A percentile compares a stretch with the other conserved stretches of the same genome.
Evolutionary conservation across 352 stramenopile genomes (phyloP).

Genomic region (Phytophthora vignae): DNA sequence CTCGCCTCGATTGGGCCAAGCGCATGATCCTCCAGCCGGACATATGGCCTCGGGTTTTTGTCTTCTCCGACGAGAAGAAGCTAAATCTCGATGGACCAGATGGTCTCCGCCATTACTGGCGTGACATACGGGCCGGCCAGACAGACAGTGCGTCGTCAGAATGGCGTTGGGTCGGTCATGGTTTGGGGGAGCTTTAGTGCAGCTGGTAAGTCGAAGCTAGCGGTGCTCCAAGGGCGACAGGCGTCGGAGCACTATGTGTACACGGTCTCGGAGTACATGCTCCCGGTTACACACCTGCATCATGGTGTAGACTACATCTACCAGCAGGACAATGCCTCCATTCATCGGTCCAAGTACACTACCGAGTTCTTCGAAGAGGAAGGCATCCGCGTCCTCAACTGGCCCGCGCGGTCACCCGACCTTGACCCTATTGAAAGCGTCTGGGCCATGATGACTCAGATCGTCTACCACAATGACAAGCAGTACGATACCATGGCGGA

Average conservation of each 20-base stretch:
- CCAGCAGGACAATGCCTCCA: conserved; percentile 23
- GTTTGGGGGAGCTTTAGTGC: conserved; percentile 4
- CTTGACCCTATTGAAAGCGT: background rate
- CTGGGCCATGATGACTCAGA: background rate
- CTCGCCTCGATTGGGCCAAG: background rate
- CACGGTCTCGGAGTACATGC: conserved; percentile 18
- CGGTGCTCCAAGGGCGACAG: conserved; percentile 1
- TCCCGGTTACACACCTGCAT: background rate
- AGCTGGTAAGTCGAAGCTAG: conserved; percentile 15
- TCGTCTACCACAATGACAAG: conserved; percentile 27
- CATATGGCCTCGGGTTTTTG: conserved; percentile 2
- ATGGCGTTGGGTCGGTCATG: background rate
- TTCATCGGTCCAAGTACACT: conserved; percentile 1
- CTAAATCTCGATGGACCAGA: conserved; percentile 25
- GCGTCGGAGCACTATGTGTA: conserved; percentile 12
- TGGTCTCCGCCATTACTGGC: conserved; percentile 6
- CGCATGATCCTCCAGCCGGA: conserved; percentile 6
- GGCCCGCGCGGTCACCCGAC: conserved; percentile 18
- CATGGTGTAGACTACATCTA: conserved; percentile 24
- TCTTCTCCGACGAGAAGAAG: conserved; percentile 21
- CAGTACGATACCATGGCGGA: conserved; percentile 7
- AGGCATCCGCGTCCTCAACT: conserved; percentile 2
- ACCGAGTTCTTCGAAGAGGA: conserved; percentile 13
- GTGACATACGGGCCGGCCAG: background rate
- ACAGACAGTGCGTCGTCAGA: conserved; percentile 3